Evolutionary conservation across 2,329 filamentous ascomycete genomes (phyloP).

Genomic region (Monilinia aucupariae): DNA sequence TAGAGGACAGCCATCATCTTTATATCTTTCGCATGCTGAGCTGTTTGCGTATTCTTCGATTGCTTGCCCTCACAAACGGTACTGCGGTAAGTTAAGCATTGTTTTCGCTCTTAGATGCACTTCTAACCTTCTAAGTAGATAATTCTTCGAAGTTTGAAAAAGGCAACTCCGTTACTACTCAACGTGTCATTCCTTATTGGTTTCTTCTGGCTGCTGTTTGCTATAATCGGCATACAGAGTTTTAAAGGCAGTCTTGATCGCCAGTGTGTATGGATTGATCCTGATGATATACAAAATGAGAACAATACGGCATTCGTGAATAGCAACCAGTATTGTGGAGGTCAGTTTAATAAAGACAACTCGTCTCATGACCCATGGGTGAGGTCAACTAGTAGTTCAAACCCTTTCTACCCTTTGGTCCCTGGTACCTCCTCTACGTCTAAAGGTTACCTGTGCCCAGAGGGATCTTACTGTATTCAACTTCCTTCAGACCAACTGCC

Average conservation of each 20-base stretch:
- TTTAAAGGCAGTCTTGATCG: slow-evolving; percentile 81
- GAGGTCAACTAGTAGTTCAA: slow-evolving; percentile 33
- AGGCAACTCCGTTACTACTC: slow-evolving; percentile 83
- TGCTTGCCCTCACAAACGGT: slow-evolving; percentile 88
- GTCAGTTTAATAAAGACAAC: slow-evolving; percentile 61
- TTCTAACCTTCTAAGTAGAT: slow-evolving; percentile 49
- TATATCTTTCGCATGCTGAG: slow-evolving; percentile 96
- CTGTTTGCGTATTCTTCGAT: slow-evolving; percentile 82
- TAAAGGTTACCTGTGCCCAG: slow-evolving; percentile 87
- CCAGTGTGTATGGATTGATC: slow-evolving; percentile 73
- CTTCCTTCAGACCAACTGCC: slow-evolving; percentile 56
- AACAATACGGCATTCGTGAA: slow-evolving; percentile 53
- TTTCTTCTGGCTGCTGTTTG: slow-evolving; percentile 98
- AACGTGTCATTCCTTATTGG: slow-evolving; percentile 90
- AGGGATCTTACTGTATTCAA: slow-evolving; percentile 77
- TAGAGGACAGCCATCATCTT: slow-evolving; percentile 66
- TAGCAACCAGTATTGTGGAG: slow-evolving; percentile 76
- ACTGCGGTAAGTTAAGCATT: slow-evolving; percentile 62
- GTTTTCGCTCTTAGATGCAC: not conserved
- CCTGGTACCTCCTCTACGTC: slow-evolving; percentile 45
- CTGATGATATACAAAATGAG: slow-evolving; percentile 47
- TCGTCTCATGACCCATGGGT: slow-evolving; percentile 64
- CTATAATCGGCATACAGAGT: slow-evolving; percentile 92
- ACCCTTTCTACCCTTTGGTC: slow-evolving; percentile 40
- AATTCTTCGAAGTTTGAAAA: slow-evolving; percentile 90